Percentiles rank a stretch among this genome's conserved stretches.
phyloP scores from a whole-genome alignment of 306 rosid genomes.

The Amphicarpaea edgeworthii region DNA sequence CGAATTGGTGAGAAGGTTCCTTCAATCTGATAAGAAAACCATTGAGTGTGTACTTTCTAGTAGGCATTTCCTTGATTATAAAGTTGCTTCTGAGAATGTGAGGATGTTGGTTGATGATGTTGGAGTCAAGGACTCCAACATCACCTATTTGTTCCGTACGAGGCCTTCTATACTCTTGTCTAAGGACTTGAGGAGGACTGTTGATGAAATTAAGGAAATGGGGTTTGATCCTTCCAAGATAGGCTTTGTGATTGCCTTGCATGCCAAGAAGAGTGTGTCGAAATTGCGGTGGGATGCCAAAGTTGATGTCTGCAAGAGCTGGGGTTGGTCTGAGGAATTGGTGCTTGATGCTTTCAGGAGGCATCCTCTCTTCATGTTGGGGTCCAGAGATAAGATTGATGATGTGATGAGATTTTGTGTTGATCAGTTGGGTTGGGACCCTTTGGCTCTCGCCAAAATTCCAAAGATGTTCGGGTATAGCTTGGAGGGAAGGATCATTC shows the following conservation, averaged over 20 bases:
- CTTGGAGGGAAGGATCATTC: conserved; percentile 53
- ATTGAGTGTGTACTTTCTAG: neutral
- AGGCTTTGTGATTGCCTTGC: conserved; percentile 34
- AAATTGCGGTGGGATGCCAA: conserved; percentile 55
- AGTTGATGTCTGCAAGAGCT: conserved; percentile 39
- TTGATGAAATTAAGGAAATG: conserved; percentile 18
- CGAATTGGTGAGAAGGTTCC: neutral
- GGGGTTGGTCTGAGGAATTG: conserved; percentile 59
- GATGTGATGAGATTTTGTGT: conserved; percentile 53
- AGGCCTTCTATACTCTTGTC: neutral
- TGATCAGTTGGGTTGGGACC: conserved; percentile 50
- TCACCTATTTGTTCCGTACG: neutral
- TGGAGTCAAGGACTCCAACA: neutral
- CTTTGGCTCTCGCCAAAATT: conserved; percentile 33
- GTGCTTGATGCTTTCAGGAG: conserved; percentile 39
- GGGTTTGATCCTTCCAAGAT: conserved; percentile 41
- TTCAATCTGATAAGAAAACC: neutral
- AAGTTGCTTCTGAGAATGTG: neutral
- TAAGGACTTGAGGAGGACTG: neutral
- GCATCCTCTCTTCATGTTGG: conserved; percentile 49
- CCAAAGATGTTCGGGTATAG: neutral
- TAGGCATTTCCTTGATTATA: neutral
- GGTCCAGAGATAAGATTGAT: conserved; percentile 54
- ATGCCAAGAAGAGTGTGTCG: conserved; percentile 29
- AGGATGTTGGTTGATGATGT: neutral